These are phyloP conservation scores for Entophlyctis luteolus DNA, from an alignment of 192 early-diverging fungal species.

Conservation along the genomic window DNA sequence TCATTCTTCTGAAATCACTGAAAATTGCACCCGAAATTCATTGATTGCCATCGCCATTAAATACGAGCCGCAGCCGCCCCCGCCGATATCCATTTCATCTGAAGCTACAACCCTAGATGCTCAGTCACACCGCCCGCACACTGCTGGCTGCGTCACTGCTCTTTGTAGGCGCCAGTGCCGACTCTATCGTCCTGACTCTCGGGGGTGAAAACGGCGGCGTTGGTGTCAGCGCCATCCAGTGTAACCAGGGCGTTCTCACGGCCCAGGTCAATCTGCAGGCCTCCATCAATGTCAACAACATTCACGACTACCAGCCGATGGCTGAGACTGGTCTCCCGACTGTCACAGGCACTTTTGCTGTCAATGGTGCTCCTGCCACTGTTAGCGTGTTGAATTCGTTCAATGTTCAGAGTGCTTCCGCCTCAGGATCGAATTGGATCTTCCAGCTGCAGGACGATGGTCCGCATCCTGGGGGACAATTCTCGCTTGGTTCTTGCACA, in stretches of 20 bases:
- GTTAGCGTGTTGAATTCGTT: background rate
- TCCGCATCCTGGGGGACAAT: too few relatives aligned
- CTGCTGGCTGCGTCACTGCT: too few relatives aligned
- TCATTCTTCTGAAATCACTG: too few relatives aligned
- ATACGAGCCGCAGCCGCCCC: too few relatives aligned
- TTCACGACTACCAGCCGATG: slow-evolving; percentile 3
- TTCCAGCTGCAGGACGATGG: background rate
- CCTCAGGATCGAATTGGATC: background rate
- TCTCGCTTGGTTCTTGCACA: too few relatives aligned
- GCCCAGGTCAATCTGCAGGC: background rate
- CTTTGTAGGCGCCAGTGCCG: background rate
- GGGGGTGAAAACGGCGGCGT: background rate
- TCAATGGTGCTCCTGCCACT: background rate
- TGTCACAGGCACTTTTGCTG: background rate
- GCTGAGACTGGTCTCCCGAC: background rate
- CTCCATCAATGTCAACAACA: background rate
- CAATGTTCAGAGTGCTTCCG: background rate
- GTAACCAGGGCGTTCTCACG: background rate
- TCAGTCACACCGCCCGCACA: too few relatives aligned
- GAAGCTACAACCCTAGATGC: too few relatives aligned
- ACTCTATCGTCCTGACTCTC: background rate
- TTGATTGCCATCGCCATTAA: too few relatives aligned
- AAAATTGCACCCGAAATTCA: too few relatives aligned
- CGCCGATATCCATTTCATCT: too few relatives aligned
- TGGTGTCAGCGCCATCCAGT: background rate